Evolutionary conservation across 2,329 filamentous ascomycete genomes (phyloP).

Genomic region (Phaeomoniella chlamydospora): DNA sequence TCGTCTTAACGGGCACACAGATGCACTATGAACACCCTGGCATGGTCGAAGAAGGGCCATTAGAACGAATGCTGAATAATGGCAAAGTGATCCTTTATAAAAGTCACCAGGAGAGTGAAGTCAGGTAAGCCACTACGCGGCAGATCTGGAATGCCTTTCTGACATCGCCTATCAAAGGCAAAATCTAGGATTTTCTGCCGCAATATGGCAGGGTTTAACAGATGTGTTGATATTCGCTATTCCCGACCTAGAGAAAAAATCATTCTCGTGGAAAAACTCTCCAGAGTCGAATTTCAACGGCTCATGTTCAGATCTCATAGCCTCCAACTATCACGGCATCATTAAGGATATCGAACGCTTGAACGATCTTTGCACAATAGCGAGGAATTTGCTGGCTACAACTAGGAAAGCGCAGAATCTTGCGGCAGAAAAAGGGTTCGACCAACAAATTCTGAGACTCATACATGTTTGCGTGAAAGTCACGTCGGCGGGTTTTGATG

Average conservation of each 20-base stretch:
- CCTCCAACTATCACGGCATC: constrained; percentile 41
- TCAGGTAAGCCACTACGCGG: constrained; percentile 25
- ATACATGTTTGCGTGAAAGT: constrained; percentile 51
- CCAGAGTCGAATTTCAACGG: constrained; percentile 38
- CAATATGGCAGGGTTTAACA: constrained; percentile 46
- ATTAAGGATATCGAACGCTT: constrained; percentile 49
- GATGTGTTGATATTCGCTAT: constrained; percentile 44
- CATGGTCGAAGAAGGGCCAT: constrained; percentile 43
- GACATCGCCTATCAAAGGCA: constrained; percentile 24
- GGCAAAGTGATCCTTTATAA: constrained; percentile 46
- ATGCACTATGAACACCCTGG: constrained; percentile 46
- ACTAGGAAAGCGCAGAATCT: constrained; percentile 49
- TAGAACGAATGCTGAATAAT: constrained; percentile 42
- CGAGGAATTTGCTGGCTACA: constrained; percentile 45
- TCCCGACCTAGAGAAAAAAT: constrained; percentile 45
- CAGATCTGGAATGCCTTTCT: too few relatives aligned
- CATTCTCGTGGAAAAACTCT: constrained; percentile 45
- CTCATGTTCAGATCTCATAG: constrained; percentile 46
- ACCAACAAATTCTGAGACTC: constrained; percentile 45
- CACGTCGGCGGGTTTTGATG: constrained; percentile 50
- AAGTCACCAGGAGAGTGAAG: constrained; percentile 39
- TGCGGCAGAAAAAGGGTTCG: constrained; percentile 44
- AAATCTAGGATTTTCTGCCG: constrained; percentile 39
- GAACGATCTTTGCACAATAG: constrained; percentile 47
- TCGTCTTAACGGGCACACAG: constrained; percentile 30